Conservation (phyloP, 176 grass and related monocot species). For the Triticum monococcum region DNA sequence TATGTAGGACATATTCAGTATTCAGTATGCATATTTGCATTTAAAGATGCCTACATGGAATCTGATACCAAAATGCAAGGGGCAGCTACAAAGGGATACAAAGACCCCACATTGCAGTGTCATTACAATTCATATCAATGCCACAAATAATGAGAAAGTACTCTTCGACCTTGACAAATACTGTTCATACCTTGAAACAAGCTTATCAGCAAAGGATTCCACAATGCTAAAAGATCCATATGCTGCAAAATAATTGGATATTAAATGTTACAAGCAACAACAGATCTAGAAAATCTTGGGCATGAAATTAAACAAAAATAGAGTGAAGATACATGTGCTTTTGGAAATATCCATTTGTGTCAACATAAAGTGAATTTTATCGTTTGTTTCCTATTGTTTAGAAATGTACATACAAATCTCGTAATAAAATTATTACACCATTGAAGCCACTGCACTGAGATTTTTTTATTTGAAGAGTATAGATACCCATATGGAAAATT, state of each 20-base stretch:
- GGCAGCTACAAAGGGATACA: not conserved
- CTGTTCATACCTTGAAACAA: slow-evolving; percentile 69
- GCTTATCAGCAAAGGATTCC: slow-evolving; percentile 71
- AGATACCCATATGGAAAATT: not conserved
- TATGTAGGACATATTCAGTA: not conserved
- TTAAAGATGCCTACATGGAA: not conserved
- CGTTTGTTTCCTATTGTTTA: not conserved
- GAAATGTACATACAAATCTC: not conserved
- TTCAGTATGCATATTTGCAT: not conserved
- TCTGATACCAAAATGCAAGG: slow-evolving; percentile 6
- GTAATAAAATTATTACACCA: not conserved
- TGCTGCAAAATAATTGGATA: slow-evolving; percentile 49
- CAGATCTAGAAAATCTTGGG: not conserved
- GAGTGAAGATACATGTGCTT: not conserved
- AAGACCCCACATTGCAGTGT: not conserved
- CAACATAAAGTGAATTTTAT: not conserved
- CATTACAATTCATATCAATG: not conserved
- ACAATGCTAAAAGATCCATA: slow-evolving; percentile 95
- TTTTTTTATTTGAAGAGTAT: not conserved
- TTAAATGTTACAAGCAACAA: slow-evolving; percentile 6
- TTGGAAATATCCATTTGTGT: not conserved
- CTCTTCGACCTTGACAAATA: not conserved
- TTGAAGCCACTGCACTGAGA: not conserved
- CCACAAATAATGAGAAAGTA: slow-evolving; percentile 12
- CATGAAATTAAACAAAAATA: not conserved